Evolutionary conservation across 2,329 filamentous ascomycete species (phyloP).

Genomic region (Aspergillus hiratsukae): DNA sequence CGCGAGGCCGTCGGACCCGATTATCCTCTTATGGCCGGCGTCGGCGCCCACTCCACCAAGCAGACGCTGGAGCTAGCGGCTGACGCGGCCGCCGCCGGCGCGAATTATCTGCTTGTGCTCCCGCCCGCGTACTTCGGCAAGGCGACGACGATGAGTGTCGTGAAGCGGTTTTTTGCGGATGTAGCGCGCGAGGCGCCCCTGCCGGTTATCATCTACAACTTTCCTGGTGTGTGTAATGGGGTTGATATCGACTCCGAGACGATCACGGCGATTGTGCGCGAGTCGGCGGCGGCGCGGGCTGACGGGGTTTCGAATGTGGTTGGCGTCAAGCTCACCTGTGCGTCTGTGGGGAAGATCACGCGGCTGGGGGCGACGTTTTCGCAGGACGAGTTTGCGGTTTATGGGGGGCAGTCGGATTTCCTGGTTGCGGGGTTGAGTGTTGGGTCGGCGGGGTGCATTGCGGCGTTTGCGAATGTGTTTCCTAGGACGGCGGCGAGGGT

Average conservation of each 20-base stretch:
- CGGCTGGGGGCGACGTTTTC: constrained; percentile 51
- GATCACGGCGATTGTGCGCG: constrained; percentile 51
- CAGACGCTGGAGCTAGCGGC: constrained; percentile 58
- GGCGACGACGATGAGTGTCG: constrained; percentile 53
- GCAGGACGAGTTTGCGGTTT: constrained; percentile 59
- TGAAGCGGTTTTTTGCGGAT: constrained; percentile 57
- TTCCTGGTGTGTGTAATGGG: constrained; percentile 64
- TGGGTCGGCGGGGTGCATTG: constrained; percentile 53
- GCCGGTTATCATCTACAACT: constrained; percentile 64
- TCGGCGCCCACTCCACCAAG: constrained; percentile 60
- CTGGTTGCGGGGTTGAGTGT: constrained; percentile 52
- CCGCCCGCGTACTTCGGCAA: constrained; percentile 64
- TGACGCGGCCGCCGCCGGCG: constrained; percentile 58
- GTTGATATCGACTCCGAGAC: constrained; percentile 63
- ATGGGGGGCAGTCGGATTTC: constrained; percentile 70
- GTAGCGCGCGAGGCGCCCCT: constrained; percentile 51
- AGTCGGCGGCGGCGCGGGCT: constrained; percentile 27
- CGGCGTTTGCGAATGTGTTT: constrained; percentile 56
- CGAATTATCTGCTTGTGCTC: constrained; percentile 58
- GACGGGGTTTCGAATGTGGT: constrained; percentile 52
- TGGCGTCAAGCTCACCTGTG: constrained; percentile 64
- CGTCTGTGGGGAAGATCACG: constrained; percentile 57
- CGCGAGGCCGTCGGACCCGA: constrained; percentile 49
- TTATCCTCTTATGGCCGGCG: constrained; percentile 60
- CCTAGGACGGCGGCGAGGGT: constrained; percentile 54